These are phyloP conservation scores for Draba incana DNA, from an alignment of 345 rosid genomes.

Conservation along the genomic window DNA sequence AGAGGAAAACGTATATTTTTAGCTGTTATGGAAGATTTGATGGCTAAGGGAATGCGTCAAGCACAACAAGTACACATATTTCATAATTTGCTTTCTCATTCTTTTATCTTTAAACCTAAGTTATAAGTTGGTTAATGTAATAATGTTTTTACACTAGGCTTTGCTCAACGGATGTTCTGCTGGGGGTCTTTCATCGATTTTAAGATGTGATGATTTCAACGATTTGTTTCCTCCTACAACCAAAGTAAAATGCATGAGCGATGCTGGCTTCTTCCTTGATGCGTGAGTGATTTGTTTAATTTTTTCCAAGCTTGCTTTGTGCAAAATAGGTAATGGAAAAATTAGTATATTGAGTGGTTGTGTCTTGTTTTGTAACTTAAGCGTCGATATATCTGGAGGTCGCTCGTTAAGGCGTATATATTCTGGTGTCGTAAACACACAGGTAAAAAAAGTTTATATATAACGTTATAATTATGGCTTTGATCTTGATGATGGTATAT, in stretches of 20 bases:
- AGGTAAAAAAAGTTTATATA: slow-evolving; percentile 47
- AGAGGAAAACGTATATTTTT: slow-evolving; percentile 83
- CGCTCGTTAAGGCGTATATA: slow-evolving; percentile 70
- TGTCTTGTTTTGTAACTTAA: slow-evolving; percentile 38
- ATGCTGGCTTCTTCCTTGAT: slow-evolving; percentile 94
- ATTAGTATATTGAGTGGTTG: slow-evolving; percentile 7
- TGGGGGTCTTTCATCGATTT: slow-evolving; percentile 76
- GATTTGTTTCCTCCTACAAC: slow-evolving; percentile 58
- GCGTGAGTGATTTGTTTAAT: slow-evolving; percentile 54
- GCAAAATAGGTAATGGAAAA: background rate
- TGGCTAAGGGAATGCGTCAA: slow-evolving; percentile 63
- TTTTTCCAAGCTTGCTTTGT: background rate
- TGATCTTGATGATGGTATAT: background rate
- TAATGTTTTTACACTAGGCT: slow-evolving; percentile 51
- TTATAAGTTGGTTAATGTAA: background rate
- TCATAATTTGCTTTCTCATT: background rate
- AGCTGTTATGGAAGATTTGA: slow-evolving; percentile 78
- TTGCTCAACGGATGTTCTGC: slow-evolving; percentile 97
- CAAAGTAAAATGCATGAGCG: slow-evolving; percentile 86
- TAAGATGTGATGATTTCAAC: slow-evolving; percentile 68
- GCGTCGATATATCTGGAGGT: slow-evolving; percentile 81
- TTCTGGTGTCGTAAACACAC: slow-evolving; percentile 68
- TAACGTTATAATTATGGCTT: background rate
- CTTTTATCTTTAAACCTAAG: background rate
- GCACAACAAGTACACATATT: slow-evolving; percentile 61